A percentile compares a stretch with the other conserved stretches of the same genome.
Conservation (phyloP, 177 flowering plant genomes). For the Vitis hybrid region DNA sequence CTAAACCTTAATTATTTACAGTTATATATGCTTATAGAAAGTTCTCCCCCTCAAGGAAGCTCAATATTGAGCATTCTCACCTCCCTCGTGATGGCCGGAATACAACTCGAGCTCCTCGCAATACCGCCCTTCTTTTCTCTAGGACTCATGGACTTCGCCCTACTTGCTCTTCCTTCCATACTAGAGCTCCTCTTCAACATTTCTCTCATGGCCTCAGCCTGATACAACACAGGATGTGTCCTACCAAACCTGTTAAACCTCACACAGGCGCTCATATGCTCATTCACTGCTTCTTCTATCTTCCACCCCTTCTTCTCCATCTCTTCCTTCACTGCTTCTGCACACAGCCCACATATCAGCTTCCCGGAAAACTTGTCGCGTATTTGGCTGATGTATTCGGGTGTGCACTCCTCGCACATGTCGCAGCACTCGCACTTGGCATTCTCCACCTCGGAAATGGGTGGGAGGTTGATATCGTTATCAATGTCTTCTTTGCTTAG, state of each 20-base stretch:
- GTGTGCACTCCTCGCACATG: conserved; percentile 78
- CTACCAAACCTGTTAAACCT: conserved; percentile 65
- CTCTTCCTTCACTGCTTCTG: conserved; percentile 72
- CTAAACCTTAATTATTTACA: no score
- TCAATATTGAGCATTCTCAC: conserved; percentile 5
- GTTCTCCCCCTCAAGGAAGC: neutral
- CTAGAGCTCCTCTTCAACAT: conserved; percentile 54
- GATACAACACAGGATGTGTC: conserved; percentile 58
- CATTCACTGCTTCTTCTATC: conserved; percentile 50
- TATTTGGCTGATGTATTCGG: conserved; percentile 50
- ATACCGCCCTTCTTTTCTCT: conserved; percentile 40
- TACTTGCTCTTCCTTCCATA: neutral
- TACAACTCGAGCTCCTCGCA: conserved; percentile 50
- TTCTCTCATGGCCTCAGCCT: conserved; percentile 75
- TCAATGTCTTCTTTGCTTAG: conserved; percentile 19
- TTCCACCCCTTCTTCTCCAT: conserved; percentile 53
- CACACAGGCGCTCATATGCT: conserved; percentile 62
- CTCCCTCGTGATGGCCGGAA: conserved; percentile 37
- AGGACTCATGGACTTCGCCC: conserved; percentile 56
- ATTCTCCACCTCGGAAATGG: conserved; percentile 54
- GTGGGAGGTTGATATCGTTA: conserved; percentile 8
- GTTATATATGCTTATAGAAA: neutral
- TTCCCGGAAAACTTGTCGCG: conserved; percentile 54
- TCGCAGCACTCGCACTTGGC: conserved; percentile 91
- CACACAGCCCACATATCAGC: conserved; percentile 74